Evolutionary conservation across 495 filamentous ascomycete genomes (phyloP), one percentile per base, ranked within the genome.

Genomic region (Penicillium angulare): DNA sequence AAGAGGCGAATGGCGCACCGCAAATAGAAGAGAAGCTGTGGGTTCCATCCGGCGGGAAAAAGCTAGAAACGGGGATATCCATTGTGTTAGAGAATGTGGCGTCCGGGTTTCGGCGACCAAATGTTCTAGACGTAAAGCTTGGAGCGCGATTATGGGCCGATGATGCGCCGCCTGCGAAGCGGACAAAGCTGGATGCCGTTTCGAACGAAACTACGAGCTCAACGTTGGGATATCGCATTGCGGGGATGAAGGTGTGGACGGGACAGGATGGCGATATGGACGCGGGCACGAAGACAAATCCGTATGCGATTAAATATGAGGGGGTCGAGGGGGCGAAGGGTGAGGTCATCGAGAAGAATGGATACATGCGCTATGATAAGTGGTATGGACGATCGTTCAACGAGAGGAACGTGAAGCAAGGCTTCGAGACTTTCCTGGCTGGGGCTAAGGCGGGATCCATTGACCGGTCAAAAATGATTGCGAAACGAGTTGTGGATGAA

Each of bases 41-140:
- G 78, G 63, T 71, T 18, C 78, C 78, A 1, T 79, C 77, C 0
- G 69, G 60, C 3, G 78, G 77, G 12, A 74, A 76, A 32, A 83
- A 84, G 61, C 82, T 89, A 39, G 72, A 80, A 21, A 95, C 90
- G 0, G 84, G 87, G 22, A 67, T 81, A 32, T 89, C 89, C 4
- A 87, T 98, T 32, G 90, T 95, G 26, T 74, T 98, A 34, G 86
- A 93, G 59, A 97, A 96, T 64, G 78, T 91, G 1, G 86, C 92
- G 8, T 77, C 82, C 43, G 88, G 89, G 17, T 97, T 90, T 74
- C 81, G 78, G 45, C 81, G 84, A 50, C 89, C 95, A 12, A 97
- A 97, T 60, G 90, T 97, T n/a, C 70, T 98, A 49, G 93, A 98
- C 60, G 79, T 95, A 52, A 98, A 98, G 65, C 82, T 98, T 27